Conservation (phyloP, 83 land plant species). For the Thuja plicata region DNA sequence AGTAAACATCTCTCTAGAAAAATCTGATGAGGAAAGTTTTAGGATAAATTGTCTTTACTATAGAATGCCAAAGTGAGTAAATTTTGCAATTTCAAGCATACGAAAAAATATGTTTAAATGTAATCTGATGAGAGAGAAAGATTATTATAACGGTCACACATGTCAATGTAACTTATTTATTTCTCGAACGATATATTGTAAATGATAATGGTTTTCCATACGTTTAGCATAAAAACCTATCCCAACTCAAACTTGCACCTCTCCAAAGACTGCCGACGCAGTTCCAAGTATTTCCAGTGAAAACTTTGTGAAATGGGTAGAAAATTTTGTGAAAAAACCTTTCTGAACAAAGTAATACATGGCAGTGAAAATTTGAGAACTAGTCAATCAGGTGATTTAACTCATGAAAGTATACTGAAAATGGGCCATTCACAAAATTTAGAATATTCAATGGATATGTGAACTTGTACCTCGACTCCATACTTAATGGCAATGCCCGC, state of each 20-base stretch:
- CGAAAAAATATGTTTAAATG: background rate
- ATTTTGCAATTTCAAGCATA: background rate
- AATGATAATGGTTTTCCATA: background rate
- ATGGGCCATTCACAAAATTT: background rate
- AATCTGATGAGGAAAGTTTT: background rate
- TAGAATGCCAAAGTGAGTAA: background rate
- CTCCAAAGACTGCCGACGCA: background rate
- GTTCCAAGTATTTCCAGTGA: background rate
- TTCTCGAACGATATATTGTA: background rate
- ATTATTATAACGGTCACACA: background rate
- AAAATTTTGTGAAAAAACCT: background rate
- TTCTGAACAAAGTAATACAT: background rate
- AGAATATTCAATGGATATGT: background rate
- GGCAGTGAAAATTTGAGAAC: background rate
- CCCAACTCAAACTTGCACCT: background rate
- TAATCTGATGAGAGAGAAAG: background rate
- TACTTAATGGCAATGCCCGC: conserved; percentile 94
- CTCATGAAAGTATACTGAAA: background rate
- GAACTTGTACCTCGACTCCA: conserved; percentile 79
- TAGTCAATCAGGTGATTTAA: too few species aligned
- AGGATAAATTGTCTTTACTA: background rate
- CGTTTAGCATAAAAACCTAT: too few species aligned
- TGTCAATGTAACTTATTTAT: background rate
- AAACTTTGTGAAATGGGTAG: background rate
- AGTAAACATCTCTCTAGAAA: background rate